Base-by-base conservation (phyloP, 495 filamentous ascomycete species). In the Aspergillus kassunensis region DNA sequence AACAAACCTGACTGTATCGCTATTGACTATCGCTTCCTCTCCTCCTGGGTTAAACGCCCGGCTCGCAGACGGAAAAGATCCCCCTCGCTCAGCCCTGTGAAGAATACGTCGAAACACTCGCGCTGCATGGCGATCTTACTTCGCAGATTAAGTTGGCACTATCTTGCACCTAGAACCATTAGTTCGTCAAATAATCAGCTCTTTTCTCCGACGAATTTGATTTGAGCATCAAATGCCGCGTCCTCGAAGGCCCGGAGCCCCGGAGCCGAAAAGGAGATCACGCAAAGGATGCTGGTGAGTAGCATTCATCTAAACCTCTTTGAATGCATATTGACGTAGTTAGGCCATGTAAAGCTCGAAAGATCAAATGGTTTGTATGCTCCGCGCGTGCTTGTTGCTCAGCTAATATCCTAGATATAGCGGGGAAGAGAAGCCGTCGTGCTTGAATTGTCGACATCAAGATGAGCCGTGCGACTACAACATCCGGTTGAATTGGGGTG, bases 221-320 rank as follows among this genome's bases (percentile, higher is more conserved):
- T 56, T 39, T 63, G 54, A 59, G 45, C 54, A 63, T 63, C 57
- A 69, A 53, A 87, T 88, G 84, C 84, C 84, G 67, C 80, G 84
- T 57, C 82, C 83, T 39, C 80, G 82, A 72, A 78, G 79, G 62
- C 74, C 80, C 61, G 83, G 82, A 60, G 81, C 80, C 48, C 80
- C 81, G 41, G 80, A 84, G 69, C 83, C 83, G 10, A 88, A 86
- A 67, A 74, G 79, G 60, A 75, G 89, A 64, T 91, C 87, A 61
- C 80, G 89, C 37, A 90, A 87, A 71, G 89, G 89, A 55, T 95
- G 89, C 70, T 91, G 89, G 89, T 91, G 69, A 74, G 83, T 76
- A 30, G 7, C 30, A 31, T n/a, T 44, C 55, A 9, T 33, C 30
- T 3, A 4, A 24, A 40, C 42, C 48, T 19, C 57, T 10, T 30